Evolutionary conservation across 257 asterid genomes (phyloP).

Genomic region (Striga asiatica): DNA sequence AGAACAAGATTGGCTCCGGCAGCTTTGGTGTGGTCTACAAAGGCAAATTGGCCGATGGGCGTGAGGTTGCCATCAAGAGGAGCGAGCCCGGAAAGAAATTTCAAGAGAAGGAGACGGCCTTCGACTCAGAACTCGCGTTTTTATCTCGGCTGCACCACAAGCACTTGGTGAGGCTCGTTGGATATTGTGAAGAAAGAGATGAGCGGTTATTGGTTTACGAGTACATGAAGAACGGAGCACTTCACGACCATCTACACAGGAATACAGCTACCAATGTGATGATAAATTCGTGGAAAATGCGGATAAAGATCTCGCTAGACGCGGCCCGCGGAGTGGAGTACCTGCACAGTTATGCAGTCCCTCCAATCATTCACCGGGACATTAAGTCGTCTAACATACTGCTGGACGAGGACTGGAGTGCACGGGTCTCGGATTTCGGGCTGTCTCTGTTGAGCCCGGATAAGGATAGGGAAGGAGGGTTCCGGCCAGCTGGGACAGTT

Average conservation of each 20-base stretch:
- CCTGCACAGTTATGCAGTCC: conserved; percentile 86
- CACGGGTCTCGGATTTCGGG: conserved; percentile 87
- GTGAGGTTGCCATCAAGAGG: conserved; percentile 82
- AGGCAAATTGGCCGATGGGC: conserved; percentile 67
- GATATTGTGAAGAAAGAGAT: conserved; percentile 77
- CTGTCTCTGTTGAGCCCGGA: conserved; percentile 68
- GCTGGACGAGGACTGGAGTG: conserved; percentile 65
- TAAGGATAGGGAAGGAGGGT: conserved; percentile 29
- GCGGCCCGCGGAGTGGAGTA: conserved; percentile 96
- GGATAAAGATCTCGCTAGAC: conserved; percentile 76
- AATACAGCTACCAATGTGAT: conserved; percentile 45
- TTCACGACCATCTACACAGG: conserved; percentile 67
- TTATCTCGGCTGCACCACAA: conserved; percentile 83
- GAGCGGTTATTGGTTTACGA: conserved; percentile 77
- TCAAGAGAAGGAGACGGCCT: conserved; percentile 83
- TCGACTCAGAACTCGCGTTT: conserved; percentile 73
- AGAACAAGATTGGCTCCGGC: conserved; percentile 82
- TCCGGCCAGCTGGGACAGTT: conserved; percentile 71
- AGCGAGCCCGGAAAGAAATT: conserved; percentile 80
- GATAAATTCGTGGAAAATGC: conserved; percentile 72
- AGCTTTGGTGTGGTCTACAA: conserved; percentile 79
- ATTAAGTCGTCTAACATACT: conserved; percentile 84
- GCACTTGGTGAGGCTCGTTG: conserved; percentile 76
- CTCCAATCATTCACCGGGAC: conserved; percentile 85
- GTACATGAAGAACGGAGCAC: conserved; percentile 90